Evolutionary conservation across 139 green algal genomes (phyloP).

Genomic region (Tetradesmus lagerheimii): DNA sequence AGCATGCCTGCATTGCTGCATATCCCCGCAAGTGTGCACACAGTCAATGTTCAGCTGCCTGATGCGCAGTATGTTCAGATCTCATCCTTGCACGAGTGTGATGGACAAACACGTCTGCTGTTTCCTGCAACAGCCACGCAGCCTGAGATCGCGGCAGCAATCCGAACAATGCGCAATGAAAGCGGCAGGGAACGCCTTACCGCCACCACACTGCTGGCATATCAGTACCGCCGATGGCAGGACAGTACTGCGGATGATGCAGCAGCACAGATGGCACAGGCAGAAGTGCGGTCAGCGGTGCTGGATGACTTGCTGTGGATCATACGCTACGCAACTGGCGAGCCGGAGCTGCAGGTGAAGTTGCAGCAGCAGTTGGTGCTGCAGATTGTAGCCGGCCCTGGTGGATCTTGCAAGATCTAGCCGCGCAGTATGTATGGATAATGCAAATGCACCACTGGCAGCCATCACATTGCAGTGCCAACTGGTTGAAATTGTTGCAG

Average conservation of each 20-base stretch:
- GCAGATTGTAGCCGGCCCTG: too few species aligned
- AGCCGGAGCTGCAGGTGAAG: conserved; percentile 16
- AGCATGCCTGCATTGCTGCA: too few species aligned
- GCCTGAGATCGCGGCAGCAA: background rate
- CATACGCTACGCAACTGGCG: conserved; percentile 19
- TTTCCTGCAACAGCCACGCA: background rate
- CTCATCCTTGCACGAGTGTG: too few species aligned
- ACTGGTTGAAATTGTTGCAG: too few species aligned
- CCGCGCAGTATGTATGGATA: too few species aligned
- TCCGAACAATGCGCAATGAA: conserved; percentile 5
- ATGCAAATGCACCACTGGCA: too few species aligned
- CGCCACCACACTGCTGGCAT: background rate
- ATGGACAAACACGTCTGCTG: too few species aligned
- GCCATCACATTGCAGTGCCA: background rate
- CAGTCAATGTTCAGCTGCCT: too few species aligned
- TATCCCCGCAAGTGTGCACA: too few species aligned
- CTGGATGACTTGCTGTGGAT: conserved; percentile 47
- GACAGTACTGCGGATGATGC: conserved; percentile 9
- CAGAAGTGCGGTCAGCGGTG: conserved; percentile 1
- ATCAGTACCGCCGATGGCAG: background rate
- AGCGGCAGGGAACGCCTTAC: conserved; percentile 6
- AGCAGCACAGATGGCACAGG: background rate
- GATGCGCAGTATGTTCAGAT: too few species aligned
- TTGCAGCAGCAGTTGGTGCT: background rate
- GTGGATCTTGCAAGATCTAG: too few species aligned